Percentiles rank a stretch among this genome's conserved stretches.
Evolutionary conservation across 768 basidiomycete species (phyloP).

Genomic region (Plicaturopsis crispa): DNA sequence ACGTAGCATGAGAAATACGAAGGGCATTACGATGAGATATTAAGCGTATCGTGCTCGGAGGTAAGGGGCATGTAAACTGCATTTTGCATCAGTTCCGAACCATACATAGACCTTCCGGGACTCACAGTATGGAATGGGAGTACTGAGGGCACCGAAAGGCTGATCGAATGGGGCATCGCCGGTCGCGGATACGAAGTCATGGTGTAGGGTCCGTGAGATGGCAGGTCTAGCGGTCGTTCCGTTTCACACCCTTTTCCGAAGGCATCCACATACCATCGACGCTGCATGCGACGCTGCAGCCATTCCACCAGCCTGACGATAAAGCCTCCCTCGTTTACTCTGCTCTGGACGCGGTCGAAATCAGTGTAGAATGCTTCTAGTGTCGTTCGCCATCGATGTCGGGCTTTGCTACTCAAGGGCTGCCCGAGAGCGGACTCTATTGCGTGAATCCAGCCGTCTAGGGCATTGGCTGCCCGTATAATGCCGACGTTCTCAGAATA

Average conservation of each 20-base stretch:
- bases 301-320: slow-evolving; percentile 37
- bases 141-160: slow-evolving; percentile 30
- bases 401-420: slow-evolving; percentile 16
- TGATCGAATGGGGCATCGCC: slow-evolving; percentile 15
- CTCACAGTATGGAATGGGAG: slow-evolving; percentile 43
- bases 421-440: slow-evolving; percentile 21
- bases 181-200: slow-evolving; percentile 8
- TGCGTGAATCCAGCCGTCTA: slow-evolving; percentile 29
- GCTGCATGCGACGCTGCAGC: slow-evolving; percentile 33
- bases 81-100: slow-evolving; percentile 1
- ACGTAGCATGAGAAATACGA: slow-evolving; percentile 33
- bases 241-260: slow-evolving; percentile 22
- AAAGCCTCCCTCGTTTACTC: slow-evolving; percentile 33
- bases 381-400: slow-evolving; percentile 21
- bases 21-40: slow-evolving; percentile 42
- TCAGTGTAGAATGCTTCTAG: slow-evolving; percentile 22
- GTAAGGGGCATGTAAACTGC: slow-evolving; percentile 40
- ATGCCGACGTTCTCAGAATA: slow-evolving; percentile 23
- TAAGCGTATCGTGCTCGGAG: slow-evolving; percentile 31
- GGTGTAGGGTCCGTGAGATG: slow-evolving; percentile 5
- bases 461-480: slow-evolving; percentile 14
- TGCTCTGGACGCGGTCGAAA: slow-evolving; percentile 11
- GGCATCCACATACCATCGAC: slow-evolving; percentile 30
- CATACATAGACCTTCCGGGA: background rate
- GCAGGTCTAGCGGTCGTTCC: slow-evolving; percentile 7